Evolutionary conservation across 495 filamentous ascomycete species (phyloP).

Genomic region (Aspergillus carlsbadensis): DNA sequence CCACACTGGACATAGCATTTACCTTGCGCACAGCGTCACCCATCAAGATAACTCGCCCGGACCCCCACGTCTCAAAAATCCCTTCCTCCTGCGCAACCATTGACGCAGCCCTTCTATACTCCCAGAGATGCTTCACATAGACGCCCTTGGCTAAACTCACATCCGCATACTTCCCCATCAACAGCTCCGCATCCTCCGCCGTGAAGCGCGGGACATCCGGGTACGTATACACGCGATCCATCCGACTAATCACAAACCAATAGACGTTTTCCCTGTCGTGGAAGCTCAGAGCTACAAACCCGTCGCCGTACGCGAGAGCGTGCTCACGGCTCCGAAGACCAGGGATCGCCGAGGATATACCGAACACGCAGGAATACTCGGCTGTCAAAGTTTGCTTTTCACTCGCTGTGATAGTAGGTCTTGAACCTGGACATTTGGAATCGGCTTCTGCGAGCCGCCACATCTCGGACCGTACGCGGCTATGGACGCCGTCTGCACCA

Average conservation of each 20-base stretch:
- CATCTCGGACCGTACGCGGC: conserved; percentile 36
- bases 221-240: conserved; percentile 37
- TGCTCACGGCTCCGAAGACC: conserved; percentile 18
- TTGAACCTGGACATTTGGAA: too few relatives aligned
- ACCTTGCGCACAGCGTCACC: conserved; percentile 32
- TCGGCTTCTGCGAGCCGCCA: conserved; percentile 25
- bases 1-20: too few relatives aligned
- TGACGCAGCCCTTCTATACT: conserved; percentile 11
- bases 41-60: conserved; percentile 20
- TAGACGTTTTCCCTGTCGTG: conserved; percentile 18
- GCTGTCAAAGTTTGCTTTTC: conserved; percentile 22
- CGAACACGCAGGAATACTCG: conserved; percentile 24
- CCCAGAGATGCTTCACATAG: conserved; percentile 21
- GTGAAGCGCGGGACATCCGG: conserved; percentile 37
- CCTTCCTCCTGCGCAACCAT: conserved; percentile 27
- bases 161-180: not conserved
- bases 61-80: conserved; percentile 20
- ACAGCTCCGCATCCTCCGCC: conserved; percentile 9
- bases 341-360: conserved; percentile 20
- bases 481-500: conserved; percentile 52
- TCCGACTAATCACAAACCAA: conserved; percentile 41
- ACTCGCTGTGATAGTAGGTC: conserved; percentile 21
- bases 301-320: conserved; percentile 16
- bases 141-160: conserved; percentile 16
- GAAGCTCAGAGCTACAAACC: conserved; percentile 17